Percentiles rank a stretch among this genome's conserved stretches.
Conservation (phyloP, 495 filamentous ascomycete species). For the Aspergillus cavernicola region DNA sequence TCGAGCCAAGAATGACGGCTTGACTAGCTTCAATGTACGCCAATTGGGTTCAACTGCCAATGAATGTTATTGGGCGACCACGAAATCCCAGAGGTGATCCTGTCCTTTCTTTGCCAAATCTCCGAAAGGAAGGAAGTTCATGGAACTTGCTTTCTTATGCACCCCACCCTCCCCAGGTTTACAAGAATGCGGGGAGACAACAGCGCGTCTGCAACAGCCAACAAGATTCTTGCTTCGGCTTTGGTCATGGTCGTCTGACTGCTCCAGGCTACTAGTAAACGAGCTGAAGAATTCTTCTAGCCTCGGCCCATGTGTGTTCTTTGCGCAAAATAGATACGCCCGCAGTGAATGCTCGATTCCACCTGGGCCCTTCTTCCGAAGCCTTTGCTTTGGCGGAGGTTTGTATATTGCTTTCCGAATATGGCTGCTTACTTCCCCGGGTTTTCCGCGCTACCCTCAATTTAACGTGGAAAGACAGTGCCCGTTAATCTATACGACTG, state of each 20-base stretch:
- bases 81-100: neutral
- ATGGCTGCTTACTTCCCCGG: neutral
- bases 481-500: neutral
- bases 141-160: no score
- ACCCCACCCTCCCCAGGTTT: neutral
- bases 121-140: neutral
- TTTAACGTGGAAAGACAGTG: neutral
- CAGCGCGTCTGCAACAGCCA: neutral
- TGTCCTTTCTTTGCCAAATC: neutral
- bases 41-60: neutral
- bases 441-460: neutral
- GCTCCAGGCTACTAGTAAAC: neutral
- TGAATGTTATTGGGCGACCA: neutral
- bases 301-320: slow-evolving; percentile 2
- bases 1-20: neutral
- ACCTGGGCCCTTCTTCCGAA: neutral
- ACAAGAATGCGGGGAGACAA: neutral
- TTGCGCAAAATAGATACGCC: neutral
- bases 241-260: neutral
- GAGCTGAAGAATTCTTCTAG: neutral
- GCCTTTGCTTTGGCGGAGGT: neutral
- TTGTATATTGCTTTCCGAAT: neutral
- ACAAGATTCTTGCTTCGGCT: neutral
- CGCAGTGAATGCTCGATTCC: neutral
- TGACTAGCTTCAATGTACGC: neutral